phyloP scores from a whole-genome alignment of 805 yeast species.

The Teunomyces cretensis region DNA sequence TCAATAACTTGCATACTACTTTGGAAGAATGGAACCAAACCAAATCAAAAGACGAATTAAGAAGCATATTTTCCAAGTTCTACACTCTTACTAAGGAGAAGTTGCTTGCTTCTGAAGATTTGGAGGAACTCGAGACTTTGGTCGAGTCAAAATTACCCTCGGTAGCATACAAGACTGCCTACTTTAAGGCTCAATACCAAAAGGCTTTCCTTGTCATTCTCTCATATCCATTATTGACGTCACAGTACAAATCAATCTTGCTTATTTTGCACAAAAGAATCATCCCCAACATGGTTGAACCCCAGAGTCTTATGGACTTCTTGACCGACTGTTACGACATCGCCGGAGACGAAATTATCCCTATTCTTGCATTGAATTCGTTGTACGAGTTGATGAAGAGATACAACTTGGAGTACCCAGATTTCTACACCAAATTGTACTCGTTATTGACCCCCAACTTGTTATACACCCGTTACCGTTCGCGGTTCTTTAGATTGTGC shows the following conservation, averaged over 20 bases:
- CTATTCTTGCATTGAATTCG: slow-evolving; percentile 83
- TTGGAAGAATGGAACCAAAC: slow-evolving; percentile 19
- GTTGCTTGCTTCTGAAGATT: slow-evolving; percentile 20
- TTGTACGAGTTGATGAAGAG: slow-evolving; percentile 79
- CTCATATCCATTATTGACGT: slow-evolving; percentile 44
- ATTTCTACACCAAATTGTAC: slow-evolving; percentile 80
- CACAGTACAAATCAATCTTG: slow-evolving; percentile 69
- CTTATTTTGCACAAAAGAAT: slow-evolving; percentile 77
- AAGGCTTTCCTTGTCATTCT: slow-evolving; percentile 62
- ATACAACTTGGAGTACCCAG: slow-evolving; percentile 87
- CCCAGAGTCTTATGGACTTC: slow-evolving; percentile 89
- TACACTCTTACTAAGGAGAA: slow-evolving; percentile 36
- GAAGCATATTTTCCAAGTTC: slow-evolving; percentile 36
- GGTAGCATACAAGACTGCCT: slow-evolving; percentile 33
- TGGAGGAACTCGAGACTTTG: slow-evolving; percentile 26
- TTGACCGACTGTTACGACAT: slow-evolving; percentile 78
- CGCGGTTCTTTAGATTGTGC: slow-evolving; percentile 83
- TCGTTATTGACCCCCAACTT: slow-evolving; percentile 73
- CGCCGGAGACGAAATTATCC: slow-evolving; percentile 47
- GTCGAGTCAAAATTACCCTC: slow-evolving; percentile 37
- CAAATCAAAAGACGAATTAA: slow-evolving; percentile 14
- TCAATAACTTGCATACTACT: slow-evolving; percentile 43
- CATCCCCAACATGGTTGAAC: slow-evolving; percentile 76
- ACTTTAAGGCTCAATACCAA: slow-evolving; percentile 68
- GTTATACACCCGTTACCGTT: slow-evolving; percentile 74